Base-by-base conservation (phyloP, 2,329 filamentous ascomycete genomes). In the Alternaria novae-zelandiae region DNA sequence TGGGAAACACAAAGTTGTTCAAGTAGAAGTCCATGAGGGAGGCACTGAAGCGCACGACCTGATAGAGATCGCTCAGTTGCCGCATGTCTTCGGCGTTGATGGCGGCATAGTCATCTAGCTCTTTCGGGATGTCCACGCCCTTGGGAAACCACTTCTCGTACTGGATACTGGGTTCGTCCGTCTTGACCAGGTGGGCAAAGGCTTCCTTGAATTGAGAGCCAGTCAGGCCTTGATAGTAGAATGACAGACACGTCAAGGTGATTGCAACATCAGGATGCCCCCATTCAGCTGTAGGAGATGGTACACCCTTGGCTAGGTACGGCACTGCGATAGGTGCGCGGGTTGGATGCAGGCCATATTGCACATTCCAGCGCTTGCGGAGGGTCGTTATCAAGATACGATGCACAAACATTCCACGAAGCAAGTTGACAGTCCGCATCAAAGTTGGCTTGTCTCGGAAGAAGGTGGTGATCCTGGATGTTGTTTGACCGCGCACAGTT, bases 311-410 rank as follows among this genome's bases (percentile, higher is more conserved):
- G 0, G 89, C 89, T 20, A 71, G 64, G 87, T 2, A 93, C 45
- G 74, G 90, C 0, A 93, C 90, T 0, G 90, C 89, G 6, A 91
- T 85, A 0, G 88, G 87, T 44, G 84, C 81, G 13, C 90, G 82
- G 0, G 64, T 49, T 0, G 86, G 73, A 59, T 81, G 74, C 0
- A 83, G 65, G 0, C 83, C 82, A 65, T 83, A 94, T 46, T 88
- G 83, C 0, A 93, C 90, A 26, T 90, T 89, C 86, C 86, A 92
- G 5, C 88, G 80, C 71, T 91, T 91, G 54, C 86, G 86, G 0
- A 91, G 71, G 3, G 83, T 85, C 25, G 89, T 84, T 1, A 87
- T 71, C 0, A 93, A 75, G 3, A 93, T 87, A 0, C 86, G 80
- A 58, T 88, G 83, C 0, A 87, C 82, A 0, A 93, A 73, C 0